phyloP scores from a whole-genome alignment of 768 basidiomycete genomes.

The Boletus barrowsii region DNA sequence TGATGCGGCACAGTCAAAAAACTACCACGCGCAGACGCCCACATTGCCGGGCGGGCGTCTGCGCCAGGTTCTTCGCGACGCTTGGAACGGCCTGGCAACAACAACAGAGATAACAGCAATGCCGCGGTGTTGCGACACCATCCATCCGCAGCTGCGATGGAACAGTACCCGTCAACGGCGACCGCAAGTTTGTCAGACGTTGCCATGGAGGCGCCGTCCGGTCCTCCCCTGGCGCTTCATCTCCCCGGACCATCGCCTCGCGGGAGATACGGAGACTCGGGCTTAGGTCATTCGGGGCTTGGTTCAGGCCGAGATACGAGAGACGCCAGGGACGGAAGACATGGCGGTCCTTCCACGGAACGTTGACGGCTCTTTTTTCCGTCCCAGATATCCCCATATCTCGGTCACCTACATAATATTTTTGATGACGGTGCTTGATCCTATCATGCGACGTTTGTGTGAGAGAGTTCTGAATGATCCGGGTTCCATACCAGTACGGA shows the following conservation, averaged over 20 bases:
- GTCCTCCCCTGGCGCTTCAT: conserved; percentile 32
- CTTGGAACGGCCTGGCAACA: conserved; percentile 32
- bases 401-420: too few relatives aligned
- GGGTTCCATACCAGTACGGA: conserved; percentile 3
- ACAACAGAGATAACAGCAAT: too few relatives aligned
- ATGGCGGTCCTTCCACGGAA: conserved; percentile 27
- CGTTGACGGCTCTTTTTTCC: conserved; percentile 15
- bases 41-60: conserved; percentile 71
- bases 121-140: conserved; percentile 37
- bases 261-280: conserved; percentile 36
- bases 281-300: conserved; percentile 17
- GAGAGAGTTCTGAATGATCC: conserved; percentile 13
- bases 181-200: conserved; percentile 23
- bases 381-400: not conserved
- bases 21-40: conserved; percentile 76
- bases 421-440: conserved; percentile 3
- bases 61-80: conserved; percentile 48
- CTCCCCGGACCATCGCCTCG: conserved; percentile 32
- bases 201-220: conserved; percentile 29
- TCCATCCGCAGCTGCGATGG: not conserved
- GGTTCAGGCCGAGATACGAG: conserved; percentile 36
- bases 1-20: conserved; percentile 56
- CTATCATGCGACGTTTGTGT: not conserved
- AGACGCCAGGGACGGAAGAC: conserved; percentile 29
- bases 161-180: conserved; percentile 17